A percentile compares a stretch with the other conserved stretches of the same genome.
These are phyloP conservation scores for Ramalina intermedia DNA, from an alignment of 495 filamentous ascomycete genomes.

Conservation along the genomic window DNA sequence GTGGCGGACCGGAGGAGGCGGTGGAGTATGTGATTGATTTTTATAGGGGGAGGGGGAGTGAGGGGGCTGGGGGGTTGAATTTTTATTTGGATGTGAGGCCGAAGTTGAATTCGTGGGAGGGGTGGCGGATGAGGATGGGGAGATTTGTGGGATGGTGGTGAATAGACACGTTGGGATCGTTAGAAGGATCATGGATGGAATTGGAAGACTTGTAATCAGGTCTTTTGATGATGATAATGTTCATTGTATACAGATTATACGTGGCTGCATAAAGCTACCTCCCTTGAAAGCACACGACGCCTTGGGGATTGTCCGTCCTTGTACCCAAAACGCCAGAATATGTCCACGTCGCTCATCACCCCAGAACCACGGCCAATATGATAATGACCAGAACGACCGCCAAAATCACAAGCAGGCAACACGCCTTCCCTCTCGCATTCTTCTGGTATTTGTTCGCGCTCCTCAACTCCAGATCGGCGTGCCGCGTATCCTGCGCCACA, in stretches of 20 bases:
- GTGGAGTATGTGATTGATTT: slow-evolving; percentile 98
- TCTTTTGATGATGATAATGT: too few relatives aligned
- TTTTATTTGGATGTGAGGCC: slow-evolving; percentile 94
- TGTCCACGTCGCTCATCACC: slow-evolving; percentile 22
- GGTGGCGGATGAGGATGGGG: slow-evolving; percentile 65
- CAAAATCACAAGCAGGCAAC: slow-evolving; percentile 82
- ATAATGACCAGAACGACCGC: slow-evolving; percentile 79
- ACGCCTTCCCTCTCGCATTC: slow-evolving; percentile 80
- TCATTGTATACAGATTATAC: too few relatives aligned
- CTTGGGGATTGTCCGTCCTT: background rate
- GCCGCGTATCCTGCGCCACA: slow-evolving; percentile 62
- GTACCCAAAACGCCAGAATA: background rate
- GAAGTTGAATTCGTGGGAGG: slow-evolving; percentile 85
- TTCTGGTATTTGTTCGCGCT: slow-evolving; percentile 82
- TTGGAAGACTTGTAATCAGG: too few relatives aligned
- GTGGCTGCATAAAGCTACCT: background rate
- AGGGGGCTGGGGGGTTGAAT: slow-evolving; percentile 50
- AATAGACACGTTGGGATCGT: too few relatives aligned
- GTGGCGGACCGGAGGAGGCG: slow-evolving; percentile 53
- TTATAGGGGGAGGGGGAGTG: slow-evolving; percentile 58
- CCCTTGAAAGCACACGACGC: background rate
- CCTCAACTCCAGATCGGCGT: slow-evolving; percentile 71
- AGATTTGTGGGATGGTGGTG: slow-evolving; percentile 40
- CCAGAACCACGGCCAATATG: slow-evolving; percentile 66
- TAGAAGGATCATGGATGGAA: too few relatives aligned